Conservation (phyloP, 495 filamentous ascomycete species). For the Tuber borchii region DNA sequence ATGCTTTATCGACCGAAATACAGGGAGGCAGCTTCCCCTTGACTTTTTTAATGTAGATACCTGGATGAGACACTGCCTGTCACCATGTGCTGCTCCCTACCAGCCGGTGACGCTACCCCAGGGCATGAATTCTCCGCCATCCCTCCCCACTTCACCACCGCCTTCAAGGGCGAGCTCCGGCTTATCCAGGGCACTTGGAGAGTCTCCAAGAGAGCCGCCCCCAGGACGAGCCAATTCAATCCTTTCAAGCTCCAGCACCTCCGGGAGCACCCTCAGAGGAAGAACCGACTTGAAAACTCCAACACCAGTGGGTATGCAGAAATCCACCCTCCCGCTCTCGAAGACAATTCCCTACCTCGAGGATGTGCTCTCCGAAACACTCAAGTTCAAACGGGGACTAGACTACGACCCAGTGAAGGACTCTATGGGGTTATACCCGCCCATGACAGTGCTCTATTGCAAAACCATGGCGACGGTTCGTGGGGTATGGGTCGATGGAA, state of each 20-base stretch:
- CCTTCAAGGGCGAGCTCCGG: slow-evolving; percentile 8
- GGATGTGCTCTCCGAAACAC: slow-evolving; percentile 65
- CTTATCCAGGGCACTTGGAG: slow-evolving; percentile 20
- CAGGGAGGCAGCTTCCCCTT: slow-evolving; percentile 71
- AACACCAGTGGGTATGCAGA: slow-evolving; percentile 37
- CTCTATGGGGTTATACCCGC: slow-evolving; percentile 66
- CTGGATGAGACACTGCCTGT: slow-evolving; percentile 74
- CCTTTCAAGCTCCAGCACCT: slow-evolving; percentile 47
- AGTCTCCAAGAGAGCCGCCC: slow-evolving; percentile 7
- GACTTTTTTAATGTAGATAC: slow-evolving; percentile 75
- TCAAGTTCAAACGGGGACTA: slow-evolving; percentile 68
- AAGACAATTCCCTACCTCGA: slow-evolving; percentile 64
- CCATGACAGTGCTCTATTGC: slow-evolving; percentile 76
- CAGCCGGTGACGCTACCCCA: slow-evolving; percentile 51
- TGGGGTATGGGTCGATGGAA: slow-evolving; percentile 62
- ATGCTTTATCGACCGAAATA: slow-evolving; percentile 80
- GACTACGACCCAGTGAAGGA: slow-evolving; percentile 55
- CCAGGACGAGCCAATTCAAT: slow-evolving; percentile 48
- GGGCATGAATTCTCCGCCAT: slow-evolving; percentile 31
- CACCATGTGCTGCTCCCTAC: slow-evolving; percentile 59
- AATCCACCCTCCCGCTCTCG: slow-evolving; percentile 49
- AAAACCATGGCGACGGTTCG: slow-evolving; percentile 80
- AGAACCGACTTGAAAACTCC: slow-evolving; percentile 20
- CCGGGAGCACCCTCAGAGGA: slow-evolving; percentile 43
- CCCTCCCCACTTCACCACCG: slow-evolving; percentile 11